These are phyloP conservation scores for Pseudocercospora cruenta DNA, from an alignment of 2,329 filamentous ascomycete genomes.

Conservation along the genomic window DNA sequence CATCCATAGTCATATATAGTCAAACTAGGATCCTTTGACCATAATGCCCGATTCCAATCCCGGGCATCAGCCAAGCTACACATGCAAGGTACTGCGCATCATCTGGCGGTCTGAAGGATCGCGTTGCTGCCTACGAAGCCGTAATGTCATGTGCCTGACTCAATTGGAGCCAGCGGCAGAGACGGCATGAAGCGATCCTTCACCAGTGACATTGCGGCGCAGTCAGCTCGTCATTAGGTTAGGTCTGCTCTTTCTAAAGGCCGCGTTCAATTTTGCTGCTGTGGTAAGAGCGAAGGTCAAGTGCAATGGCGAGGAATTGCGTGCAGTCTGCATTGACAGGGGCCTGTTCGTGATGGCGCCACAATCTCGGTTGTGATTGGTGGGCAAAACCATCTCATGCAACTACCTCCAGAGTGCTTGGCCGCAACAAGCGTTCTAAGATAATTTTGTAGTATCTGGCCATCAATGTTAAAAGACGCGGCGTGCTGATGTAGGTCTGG, in stretches of 20 bases:
- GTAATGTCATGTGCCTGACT: neutral
- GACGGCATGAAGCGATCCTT: neutral
- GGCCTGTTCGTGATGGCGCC: neutral
- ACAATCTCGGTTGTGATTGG: neutral
- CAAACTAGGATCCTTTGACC: neutral
- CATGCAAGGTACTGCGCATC: neutral
- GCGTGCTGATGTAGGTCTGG: neutral
- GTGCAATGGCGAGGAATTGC: neutral
- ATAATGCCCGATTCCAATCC: neutral
- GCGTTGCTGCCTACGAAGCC: neutral
- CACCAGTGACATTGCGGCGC: too few relatives aligned
- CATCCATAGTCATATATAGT: neutral
- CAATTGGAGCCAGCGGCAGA: neutral
- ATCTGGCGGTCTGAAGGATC: neutral
- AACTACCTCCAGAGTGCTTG: neutral
- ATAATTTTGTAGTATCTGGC: neutral
- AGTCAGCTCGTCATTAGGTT: too few relatives aligned
- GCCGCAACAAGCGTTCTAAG: neutral
- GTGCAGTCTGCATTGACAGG: neutral
- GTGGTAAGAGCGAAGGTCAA: neutral
- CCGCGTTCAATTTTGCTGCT: too few relatives aligned
- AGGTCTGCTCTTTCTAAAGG: too few relatives aligned
- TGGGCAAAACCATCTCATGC: neutral
- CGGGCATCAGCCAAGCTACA: neutral
- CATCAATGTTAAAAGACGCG: neutral